phyloP scores from a whole-genome alignment of 768 basidiomycete genomes.

The Leccinum fibrillosum region DNA sequence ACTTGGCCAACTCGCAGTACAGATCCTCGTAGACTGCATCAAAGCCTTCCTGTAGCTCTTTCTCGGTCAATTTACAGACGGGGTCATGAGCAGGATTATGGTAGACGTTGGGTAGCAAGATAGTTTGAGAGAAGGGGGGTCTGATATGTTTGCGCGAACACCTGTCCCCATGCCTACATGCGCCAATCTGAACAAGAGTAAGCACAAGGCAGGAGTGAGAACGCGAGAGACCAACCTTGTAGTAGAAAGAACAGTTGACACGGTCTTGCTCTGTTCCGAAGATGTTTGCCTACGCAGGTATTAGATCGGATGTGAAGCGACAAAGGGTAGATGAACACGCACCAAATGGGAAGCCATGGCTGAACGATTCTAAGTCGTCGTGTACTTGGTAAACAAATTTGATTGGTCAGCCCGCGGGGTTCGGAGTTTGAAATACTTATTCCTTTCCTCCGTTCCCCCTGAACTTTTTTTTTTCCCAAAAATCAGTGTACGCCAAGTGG shows the following conservation, averaged over 20 bases:
- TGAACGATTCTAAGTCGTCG: neutral
- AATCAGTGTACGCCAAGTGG: neutral
- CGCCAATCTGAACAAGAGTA: constrained; percentile 71
- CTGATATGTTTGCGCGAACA: constrained; percentile 98
- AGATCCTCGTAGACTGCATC: constrained; percentile 95
- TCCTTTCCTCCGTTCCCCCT: neutral
- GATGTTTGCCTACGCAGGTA: constrained; percentile 71
- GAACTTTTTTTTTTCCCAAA: too few species aligned
- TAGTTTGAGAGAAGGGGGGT: constrained; percentile 96
- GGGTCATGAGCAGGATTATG: constrained; percentile 97
- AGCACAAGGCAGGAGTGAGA: neutral
- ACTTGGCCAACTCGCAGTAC: constrained; percentile 92
- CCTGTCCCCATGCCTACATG: constrained; percentile 96
- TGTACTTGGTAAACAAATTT: constrained; percentile 4
- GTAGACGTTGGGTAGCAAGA: constrained; percentile 94
- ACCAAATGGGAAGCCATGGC: constrained; percentile 78
- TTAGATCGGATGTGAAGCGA: constrained; percentile 1
- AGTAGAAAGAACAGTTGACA: constrained; percentile 99
- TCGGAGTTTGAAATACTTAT: constrained; percentile 17
- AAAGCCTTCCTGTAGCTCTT: constrained; percentile 88
- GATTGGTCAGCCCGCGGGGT: constrained; percentile 18
- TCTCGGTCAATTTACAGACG: constrained; percentile 80
- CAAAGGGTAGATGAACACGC: constrained; percentile 7
- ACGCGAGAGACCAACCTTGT: constrained; percentile 60
- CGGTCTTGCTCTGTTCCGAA: constrained; percentile 94